Base-by-base conservation (phyloP, 805 yeast species). In the Ogataea zsoltii region DNA sequence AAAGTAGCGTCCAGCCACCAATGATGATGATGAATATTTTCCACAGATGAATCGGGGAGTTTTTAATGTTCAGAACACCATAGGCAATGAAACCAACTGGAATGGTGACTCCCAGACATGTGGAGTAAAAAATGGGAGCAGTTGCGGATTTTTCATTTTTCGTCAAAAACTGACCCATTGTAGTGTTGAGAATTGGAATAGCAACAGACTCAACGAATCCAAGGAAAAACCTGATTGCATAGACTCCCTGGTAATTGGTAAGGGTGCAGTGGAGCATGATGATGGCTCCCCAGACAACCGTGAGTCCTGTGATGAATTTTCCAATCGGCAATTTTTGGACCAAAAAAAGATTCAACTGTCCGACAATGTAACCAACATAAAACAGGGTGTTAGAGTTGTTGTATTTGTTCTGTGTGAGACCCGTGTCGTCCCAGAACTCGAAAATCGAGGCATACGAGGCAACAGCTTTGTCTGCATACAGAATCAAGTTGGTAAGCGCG, bases 311-410 rank as follows among this genome's bases (percentile, higher is more conserved):
- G 42, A 76, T 55, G 21, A 66, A 63, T 42, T 73, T 76, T 4
- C 77, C 79, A n/a, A 68, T 1, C 77, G 3, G 79, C 70, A 4
- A 76, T 77, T 52, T 79, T 77, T 58, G 78, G 82, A 58, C 75
- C 69, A 54, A 70, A 76, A 58, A 15, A 70, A 49, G 48, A 70
- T 50, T 57, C 74, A 66, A 13, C 69, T 39, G 45, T 70, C 65
- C 4, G 69, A 70, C 58, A 7, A 68, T 56, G 50, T 63, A 74
- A 2, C 79, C 80, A 18, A 69, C 76, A 51, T 75, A 75, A 51
- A 75, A 76, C 10, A 76, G 44, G 1, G 80, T 71, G 53, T 74
- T 75, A 14, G 72, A 63, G 46, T 72, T 70, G 54, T 71, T 70
- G 57, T 72, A 76, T 38, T 65, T 65, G 43, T 63, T 50, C 49